phyloP scores from a whole-genome alignment of 108 stramenopile species.

The Craspedostauros australis region DNA sequence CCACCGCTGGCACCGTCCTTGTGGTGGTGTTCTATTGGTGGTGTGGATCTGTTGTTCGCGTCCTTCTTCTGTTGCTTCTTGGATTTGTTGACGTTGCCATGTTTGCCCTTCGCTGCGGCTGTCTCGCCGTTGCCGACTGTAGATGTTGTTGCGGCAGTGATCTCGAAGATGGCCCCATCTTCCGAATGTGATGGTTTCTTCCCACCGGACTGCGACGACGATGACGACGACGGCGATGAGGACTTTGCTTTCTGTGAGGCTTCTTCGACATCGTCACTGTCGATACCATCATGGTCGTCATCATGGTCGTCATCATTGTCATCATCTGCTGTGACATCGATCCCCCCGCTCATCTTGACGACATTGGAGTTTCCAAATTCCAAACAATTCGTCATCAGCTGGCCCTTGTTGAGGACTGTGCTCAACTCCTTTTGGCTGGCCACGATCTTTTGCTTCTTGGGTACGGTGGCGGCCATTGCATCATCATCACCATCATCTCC shows the following conservation, averaged over 20 bases:
- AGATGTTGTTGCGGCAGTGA: neutral
- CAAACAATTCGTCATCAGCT: constrained; percentile 67
- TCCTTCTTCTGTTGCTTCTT: constrained; percentile 4
- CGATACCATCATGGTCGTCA: neutral
- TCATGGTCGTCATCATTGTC: constrained; percentile 23
- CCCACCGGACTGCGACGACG: too few species aligned
- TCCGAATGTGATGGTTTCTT: constrained; percentile 7
- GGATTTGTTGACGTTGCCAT: neutral
- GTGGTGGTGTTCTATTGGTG: neutral
- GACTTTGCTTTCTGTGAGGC: too few species aligned
- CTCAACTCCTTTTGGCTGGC: constrained; percentile 68
- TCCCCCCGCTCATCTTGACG: constrained; percentile 34
- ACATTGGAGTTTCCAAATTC: constrained; percentile 70
- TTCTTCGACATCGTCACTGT: neutral
- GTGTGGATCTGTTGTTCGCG: too few species aligned
- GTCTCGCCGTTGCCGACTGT: neutral
- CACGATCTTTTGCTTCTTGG: constrained; percentile 32
- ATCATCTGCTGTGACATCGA: constrained; percentile 6
- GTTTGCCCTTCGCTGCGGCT: neutral
- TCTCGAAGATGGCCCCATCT: constrained; percentile 5
- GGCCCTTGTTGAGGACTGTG: constrained; percentile 57
- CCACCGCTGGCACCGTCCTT: neutral
- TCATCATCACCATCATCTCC: constrained; percentile 32
- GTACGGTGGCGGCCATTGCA: constrained; percentile 13
- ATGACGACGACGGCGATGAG: too few species aligned